Base-by-base conservation (phyloP, 2,329 filamentous ascomycete genomes). In the Aspergillus proliferans region DNA sequence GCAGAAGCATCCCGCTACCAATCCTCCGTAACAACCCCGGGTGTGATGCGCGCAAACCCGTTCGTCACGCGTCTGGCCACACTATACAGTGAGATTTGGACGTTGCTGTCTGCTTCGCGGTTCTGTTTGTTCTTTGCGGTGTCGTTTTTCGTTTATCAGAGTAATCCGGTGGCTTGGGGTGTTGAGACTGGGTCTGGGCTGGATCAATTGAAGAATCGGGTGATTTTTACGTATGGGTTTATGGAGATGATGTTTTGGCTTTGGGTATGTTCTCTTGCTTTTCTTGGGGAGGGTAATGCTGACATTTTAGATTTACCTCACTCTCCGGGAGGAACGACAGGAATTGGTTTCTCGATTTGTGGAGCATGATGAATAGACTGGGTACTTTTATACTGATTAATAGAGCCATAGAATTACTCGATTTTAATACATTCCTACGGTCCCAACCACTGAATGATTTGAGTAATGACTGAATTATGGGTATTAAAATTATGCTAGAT, bases 201-300 rank as follows among this genome's bases (percentile, higher is more conserved):
- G 45, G 85, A 90, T 53, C 79, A 81, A 21, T 69, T 95, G 59
- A 89, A 91, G 73, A 95, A 94, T 65, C 81, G 88, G 45, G 74
- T 95, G 38, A 82, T 95, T 38, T 94, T 96, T 65, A 84, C 86
- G 0, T 93, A 89, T 70, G 83, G 83, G 7, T 93, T 95, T 61
- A 64, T 95, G 63, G 91, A 96, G 74, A 81, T 88, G 66, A 76
- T 88, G 57, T 79, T 80, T 52, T 95, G 90, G 88, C 90, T 95
- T 69, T 95, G 90, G 90, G 83, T 83, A 64, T 54, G 74, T 67
- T 5, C 18, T 14, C 28, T 4, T 49, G 38, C 21, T 43, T 30
- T 45, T n/a, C 30, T 26, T 8, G 47, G 30, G 10, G 4, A 30
- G 26, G 9, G 10, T 4, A 30, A 30, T 56, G 46, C 57, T 53